Percentiles rank a stretch among this genome's conserved stretches.
These are phyloP conservation scores for Ganoderma meredithae DNA, from an alignment of 1,284 basidiomycete species.

Conservation along the genomic window DNA sequence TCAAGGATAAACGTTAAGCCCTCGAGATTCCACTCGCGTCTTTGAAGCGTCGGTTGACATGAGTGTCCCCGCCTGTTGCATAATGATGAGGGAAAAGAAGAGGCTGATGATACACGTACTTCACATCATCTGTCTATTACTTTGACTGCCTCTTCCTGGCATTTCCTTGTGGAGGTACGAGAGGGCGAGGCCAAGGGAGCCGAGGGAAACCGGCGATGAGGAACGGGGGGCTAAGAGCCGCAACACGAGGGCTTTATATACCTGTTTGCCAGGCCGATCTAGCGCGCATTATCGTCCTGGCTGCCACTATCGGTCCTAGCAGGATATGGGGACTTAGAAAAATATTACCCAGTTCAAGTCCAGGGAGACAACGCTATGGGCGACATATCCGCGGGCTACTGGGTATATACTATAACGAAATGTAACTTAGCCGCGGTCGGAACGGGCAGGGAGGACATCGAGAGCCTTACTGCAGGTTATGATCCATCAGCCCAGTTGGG, in stretches of 20 bases:
- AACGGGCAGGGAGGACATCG: background rate
- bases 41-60: too few relatives aligned
- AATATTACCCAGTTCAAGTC: background rate
- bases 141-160: too few relatives aligned
- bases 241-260: constrained; percentile 2
- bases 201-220: background rate
- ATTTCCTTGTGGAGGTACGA: background rate
- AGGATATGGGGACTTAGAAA: background rate
- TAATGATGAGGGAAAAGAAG: too few relatives aligned
- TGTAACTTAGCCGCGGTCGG: background rate
- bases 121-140: background rate
- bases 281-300: background rate
- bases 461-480: background rate
- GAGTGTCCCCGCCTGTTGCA: too few relatives aligned
- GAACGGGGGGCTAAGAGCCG: background rate
- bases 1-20: too few relatives aligned
- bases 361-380: background rate
- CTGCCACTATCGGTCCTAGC: background rate
- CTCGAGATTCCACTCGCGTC: too few relatives aligned
- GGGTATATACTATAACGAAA: background rate
- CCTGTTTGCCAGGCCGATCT: background rate
- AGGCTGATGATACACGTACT: background rate
- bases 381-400: background rate
- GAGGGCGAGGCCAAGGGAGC: background rate
- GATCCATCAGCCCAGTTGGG: background rate